Evolutionary conservation across 2,329 filamentous ascomycete species (phyloP), one percentile per base, ranked within the genome.

Genomic region (Fusarium robinianum): DNA sequence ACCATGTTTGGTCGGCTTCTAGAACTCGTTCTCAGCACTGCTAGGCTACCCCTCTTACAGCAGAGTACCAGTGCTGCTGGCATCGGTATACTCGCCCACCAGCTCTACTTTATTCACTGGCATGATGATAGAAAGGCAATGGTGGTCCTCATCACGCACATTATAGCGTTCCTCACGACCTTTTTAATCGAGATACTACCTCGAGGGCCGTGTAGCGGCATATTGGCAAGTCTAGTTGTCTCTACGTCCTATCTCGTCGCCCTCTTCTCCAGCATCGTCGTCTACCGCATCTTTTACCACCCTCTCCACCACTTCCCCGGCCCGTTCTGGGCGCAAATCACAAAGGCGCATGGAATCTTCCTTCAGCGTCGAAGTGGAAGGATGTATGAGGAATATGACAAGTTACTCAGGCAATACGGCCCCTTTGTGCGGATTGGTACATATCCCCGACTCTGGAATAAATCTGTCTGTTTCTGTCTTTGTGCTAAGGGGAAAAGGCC

Each of bases 101-200:
- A 22, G 14, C 19, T 35, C 11, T 35, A 24, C 12, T 35, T 35
- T 19, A 35, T 35, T 14, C 32, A 35, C 32, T 35, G 32, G 32
- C 14, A 19, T 15, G 32, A 35, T 15, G 32, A 35, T 10, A 35
- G 32, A 15, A 24, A 35, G 12, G 32, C 32, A 19, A 24, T 35
- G 32, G 17, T 2, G 21, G 21, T 24, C 5, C 12, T 35, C n/a
- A 11, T 17, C 12, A 19, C 6, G 3, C 37, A 22, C 17, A 8
- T 30, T 4, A 6, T 22, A 11, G 25, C 8, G 2, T 35, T 35
- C 2, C 5, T 35, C 2, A 10, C 17, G 12, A 12, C 24, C 24
- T 5, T 24, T 12, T 14, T 15, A 9, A 10, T 35, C 9, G 19
- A 35, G 12, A 9, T 35, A n/a, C n/a, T n/a, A 15, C n/a, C 24